Conservation (phyloP, 2,329 filamentous ascomycete genomes). For the Kalmusia sp. region DNA sequence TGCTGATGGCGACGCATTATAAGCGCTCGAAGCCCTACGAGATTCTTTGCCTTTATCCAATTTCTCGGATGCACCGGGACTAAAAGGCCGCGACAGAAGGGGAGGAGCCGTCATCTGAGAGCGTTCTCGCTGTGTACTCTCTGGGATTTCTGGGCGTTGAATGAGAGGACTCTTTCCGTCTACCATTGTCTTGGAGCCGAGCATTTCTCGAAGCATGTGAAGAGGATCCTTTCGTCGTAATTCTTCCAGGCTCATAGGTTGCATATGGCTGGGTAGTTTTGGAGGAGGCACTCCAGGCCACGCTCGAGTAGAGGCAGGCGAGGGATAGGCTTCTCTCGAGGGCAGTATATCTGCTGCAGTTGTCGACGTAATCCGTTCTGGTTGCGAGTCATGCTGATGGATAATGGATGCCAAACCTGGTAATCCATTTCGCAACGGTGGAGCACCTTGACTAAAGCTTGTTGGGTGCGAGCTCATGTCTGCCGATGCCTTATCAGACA, state of each 20-base stretch:
- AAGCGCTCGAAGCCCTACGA: constrained; percentile 30
- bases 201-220: constrained; percentile 31
- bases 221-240: constrained; percentile 31
- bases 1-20: constrained; percentile 27
- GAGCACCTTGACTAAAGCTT: constrained; percentile 19
- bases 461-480: constrained; percentile 23
- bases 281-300: constrained; percentile 15
- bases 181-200: constrained; percentile 29
- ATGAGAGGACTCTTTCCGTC: constrained; percentile 8
- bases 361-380: constrained; percentile 28
- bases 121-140: constrained; percentile 10
- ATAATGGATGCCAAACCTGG: constrained; percentile 26
- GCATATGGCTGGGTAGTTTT: constrained; percentile 15
- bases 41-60: constrained; percentile 31
- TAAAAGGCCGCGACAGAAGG: constrained; percentile 16
- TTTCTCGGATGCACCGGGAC: constrained; percentile 24
- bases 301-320: not conserved
- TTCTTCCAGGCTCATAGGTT: constrained; percentile 29
- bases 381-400: constrained; percentile 28
- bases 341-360: constrained; percentile 9
- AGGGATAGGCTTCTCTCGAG: constrained; percentile 2
- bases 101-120: constrained; percentile 16
- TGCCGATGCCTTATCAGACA: constrained; percentile 20
- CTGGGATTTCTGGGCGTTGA: not conserved
- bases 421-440: constrained; percentile 25